Evolutionary conservation across 2,329 filamentous ascomycete genomes (phyloP), one percentile per base, ranked within the genome.

Genomic region (Paraphoma sp.): DNA sequence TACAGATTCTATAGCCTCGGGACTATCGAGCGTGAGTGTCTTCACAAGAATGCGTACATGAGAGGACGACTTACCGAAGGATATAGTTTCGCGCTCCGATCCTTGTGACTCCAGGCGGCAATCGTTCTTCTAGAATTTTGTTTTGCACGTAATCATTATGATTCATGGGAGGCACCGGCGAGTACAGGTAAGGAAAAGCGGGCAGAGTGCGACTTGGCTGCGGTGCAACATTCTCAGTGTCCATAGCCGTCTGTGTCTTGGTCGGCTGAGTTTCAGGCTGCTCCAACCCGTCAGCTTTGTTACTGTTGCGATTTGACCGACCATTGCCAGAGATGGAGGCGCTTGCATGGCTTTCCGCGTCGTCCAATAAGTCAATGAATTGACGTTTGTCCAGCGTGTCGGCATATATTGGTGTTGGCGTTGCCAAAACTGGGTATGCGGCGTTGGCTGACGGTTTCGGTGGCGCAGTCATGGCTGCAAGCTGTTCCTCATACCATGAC

Each of bases 1-100:
- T 4, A 95, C 85, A 12, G 87, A 90, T 78, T 94, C 91, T 51
- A 94, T 92, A 2, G 90, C 90, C 76, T 94, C 91, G 17, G 90
- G 90, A 7, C 77, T 75, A 49, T 8, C 6, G 4, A 16, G 7
- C 11, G 48, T 63, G 54, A 63, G 50, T 51, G 43, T 2, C 4
- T n/a, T 3, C 16, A 6, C 11, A 16, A 16, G 11, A 9, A 17
- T 16, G 16, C 16, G 9, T 14, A 14, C 11, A 8, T 42, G 40
- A 7, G 8, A 8, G 16, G 11, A 16, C 3, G 16, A 50, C 70
- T 60, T 72, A 79, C 54, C 88, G 84, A 44, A 92, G 80, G 30
- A 90, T 85, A 69, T 91, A 91, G 53, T 82, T 82, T 41, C 79
- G 76, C 54, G 88, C 84, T 42, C 78, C 73, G 45, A 89, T 81